phyloP scores from a whole-genome alignment of 2,329 filamentous ascomycete species.

The Hypoxylon sp. region DNA sequence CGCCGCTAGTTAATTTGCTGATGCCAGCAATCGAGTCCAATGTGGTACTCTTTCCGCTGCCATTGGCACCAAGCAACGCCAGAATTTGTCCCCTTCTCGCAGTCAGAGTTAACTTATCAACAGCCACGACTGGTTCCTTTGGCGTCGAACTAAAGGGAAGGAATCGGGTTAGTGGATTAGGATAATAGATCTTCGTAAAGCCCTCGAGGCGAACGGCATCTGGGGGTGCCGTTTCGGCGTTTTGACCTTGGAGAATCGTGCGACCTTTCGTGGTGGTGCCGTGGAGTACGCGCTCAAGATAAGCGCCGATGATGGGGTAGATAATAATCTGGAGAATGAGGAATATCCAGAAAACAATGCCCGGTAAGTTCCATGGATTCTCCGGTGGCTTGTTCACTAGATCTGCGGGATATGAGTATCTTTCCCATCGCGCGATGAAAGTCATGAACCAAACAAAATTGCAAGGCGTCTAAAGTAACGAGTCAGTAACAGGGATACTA shows the following conservation, averaged over 20 bases:
- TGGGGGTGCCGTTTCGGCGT: constrained; percentile 48
- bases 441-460: constrained; percentile 88
- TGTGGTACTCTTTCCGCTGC: constrained; percentile 91
- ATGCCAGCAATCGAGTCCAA: constrained; percentile 89
- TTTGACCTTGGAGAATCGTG: constrained; percentile 61
- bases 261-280: constrained; percentile 78
- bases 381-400: constrained; percentile 73
- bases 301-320: constrained; percentile 81
- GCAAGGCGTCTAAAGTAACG: constrained; percentile 72
- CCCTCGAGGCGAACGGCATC: constrained; percentile 78
- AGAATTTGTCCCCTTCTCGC: constrained; percentile 86
- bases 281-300: constrained; percentile 81
- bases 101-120: constrained; percentile 79
- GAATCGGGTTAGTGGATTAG: constrained; percentile 71
- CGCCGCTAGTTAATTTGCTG: constrained; percentile 81
- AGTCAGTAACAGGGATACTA: constrained; percentile 13
- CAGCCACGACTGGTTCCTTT: constrained; percentile 81
- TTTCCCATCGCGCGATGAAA: constrained; percentile 83
- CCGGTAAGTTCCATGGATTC: constrained; percentile 78
- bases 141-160: constrained; percentile 64
- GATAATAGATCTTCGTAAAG: constrained; percentile 85
- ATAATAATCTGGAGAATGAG: constrained; percentile 81
- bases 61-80: constrained; percentile 89
- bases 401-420: constrained; percentile 70
- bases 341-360: constrained; percentile 84